Conservation (phyloP, 2,329 filamentous ascomycete genomes). For the Fusarium anthophilum region DNA sequence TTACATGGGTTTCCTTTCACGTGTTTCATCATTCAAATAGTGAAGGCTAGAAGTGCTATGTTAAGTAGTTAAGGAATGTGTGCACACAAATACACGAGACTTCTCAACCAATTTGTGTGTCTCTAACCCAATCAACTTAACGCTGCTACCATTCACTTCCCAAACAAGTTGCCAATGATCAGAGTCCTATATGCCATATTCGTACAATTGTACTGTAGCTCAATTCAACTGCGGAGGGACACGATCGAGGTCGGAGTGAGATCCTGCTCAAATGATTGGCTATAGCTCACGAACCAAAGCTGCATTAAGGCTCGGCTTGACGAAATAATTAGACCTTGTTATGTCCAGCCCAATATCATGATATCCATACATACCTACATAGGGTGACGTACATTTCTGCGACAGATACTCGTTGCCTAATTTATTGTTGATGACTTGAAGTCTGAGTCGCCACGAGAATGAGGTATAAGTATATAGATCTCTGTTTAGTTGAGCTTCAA, state of each 20-base stretch:
- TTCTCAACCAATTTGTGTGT: background rate
- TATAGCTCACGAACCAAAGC: background rate
- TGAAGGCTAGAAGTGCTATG: background rate
- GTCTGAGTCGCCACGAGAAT: background rate
- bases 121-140: background rate
- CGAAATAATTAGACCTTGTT: background rate
- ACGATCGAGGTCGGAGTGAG: background rate
- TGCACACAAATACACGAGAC: background rate
- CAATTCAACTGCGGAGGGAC: background rate
- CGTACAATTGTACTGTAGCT: background rate
- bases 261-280: background rate
- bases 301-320: background rate
- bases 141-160: background rate
- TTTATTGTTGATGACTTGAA: background rate
- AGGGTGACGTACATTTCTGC: background rate
- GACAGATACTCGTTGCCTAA: background rate
- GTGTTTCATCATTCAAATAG: background rate
- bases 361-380: background rate
- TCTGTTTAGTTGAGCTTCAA: background rate
- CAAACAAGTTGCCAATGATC: background rate
- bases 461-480: background rate
- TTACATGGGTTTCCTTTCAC: background rate
- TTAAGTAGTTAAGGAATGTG: background rate
- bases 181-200: background rate
- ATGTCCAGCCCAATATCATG: background rate